Percentiles rank a stretch among this genome's conserved stretches.
phyloP scores from a whole-genome alignment of 148 eudicot genomes.

The Silene uniflora region DNA sequence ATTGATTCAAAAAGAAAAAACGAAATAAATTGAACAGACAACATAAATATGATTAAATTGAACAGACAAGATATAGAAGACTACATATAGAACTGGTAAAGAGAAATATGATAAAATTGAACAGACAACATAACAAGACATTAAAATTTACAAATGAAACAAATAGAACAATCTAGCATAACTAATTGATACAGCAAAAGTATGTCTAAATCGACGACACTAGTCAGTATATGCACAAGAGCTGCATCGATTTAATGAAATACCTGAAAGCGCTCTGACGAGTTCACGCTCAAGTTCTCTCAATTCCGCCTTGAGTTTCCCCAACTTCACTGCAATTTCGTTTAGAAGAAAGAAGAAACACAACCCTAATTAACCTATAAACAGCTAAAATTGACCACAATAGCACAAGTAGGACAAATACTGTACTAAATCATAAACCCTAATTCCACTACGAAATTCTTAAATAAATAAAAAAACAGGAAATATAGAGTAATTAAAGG shows the following conservation, averaged over 20 bases:
- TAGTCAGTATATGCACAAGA: background rate
- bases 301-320: slow-evolving; percentile 63
- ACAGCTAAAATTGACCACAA: background rate
- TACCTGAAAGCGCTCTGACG: slow-evolving; percentile 81
- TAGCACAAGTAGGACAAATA: background rate
- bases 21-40: too few relatives aligned
- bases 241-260: background rate
- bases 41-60: too few relatives aligned
- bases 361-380: background rate
- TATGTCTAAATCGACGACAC: background rate
- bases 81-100: too few relatives aligned
- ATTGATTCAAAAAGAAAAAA: too few relatives aligned
- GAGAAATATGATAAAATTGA: too few relatives aligned
- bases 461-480: background rate
- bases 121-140: too few relatives aligned
- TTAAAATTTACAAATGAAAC: too few relatives aligned
- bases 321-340: slow-evolving; percentile 42
- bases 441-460: background rate
- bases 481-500: background rate
- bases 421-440: slow-evolving; percentile 14
- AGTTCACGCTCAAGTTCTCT: slow-evolving; percentile 64
- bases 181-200: background rate
- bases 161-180: too few relatives aligned
- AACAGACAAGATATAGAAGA: too few relatives aligned
- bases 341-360: background rate